phyloP scores from a whole-genome alignment of 148 eudicot genomes.

The Rhododendron kiyosumense region DNA sequence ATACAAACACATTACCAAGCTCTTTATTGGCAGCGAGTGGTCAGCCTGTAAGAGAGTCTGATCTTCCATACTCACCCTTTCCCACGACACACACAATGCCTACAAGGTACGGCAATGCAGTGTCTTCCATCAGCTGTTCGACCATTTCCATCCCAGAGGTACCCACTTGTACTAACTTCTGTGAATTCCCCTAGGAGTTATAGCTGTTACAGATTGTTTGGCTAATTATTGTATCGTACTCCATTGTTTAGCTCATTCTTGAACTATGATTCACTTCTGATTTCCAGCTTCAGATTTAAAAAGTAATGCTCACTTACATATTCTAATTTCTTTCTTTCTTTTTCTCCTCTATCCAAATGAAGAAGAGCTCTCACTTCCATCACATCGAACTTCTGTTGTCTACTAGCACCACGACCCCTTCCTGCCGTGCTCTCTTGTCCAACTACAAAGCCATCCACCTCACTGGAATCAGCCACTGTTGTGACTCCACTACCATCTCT shows the following conservation, averaged over 20 bases:
- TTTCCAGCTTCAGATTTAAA: not conserved
- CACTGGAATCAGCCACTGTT: not conserved
- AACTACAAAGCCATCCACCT: not conserved
- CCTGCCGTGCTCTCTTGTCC: not conserved
- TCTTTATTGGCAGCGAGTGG: constrained; percentile 56
- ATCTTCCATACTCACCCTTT: constrained; percentile 70
- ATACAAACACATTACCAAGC: constrained; percentile 57
- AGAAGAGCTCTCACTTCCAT: not conserved
- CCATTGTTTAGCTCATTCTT: not conserved
- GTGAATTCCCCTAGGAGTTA: not conserved
- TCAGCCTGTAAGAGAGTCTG: constrained; percentile 70
- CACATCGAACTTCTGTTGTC: not conserved
- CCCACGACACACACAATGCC: constrained; percentile 57
- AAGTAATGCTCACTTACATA: not conserved
- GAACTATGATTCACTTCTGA: too few relatives aligned
- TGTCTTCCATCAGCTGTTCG: constrained; percentile 55
- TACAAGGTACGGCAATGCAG: constrained; percentile 45
- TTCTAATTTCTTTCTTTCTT: not conserved
- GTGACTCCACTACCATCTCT: not conserved
- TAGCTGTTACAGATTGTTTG: not conserved
- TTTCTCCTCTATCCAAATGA: not conserved
- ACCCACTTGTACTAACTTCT: not conserved
- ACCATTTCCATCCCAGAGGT: constrained; percentile 84
- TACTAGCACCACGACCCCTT: not conserved
- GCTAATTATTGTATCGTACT: too few relatives aligned